A percentile compares a stretch with the other conserved stretches of the same genome.
These are phyloP conservation scores for Globisporangium nagaii DNA, from an alignment of 352 stramenopile genomes.

Conservation along the genomic window DNA sequence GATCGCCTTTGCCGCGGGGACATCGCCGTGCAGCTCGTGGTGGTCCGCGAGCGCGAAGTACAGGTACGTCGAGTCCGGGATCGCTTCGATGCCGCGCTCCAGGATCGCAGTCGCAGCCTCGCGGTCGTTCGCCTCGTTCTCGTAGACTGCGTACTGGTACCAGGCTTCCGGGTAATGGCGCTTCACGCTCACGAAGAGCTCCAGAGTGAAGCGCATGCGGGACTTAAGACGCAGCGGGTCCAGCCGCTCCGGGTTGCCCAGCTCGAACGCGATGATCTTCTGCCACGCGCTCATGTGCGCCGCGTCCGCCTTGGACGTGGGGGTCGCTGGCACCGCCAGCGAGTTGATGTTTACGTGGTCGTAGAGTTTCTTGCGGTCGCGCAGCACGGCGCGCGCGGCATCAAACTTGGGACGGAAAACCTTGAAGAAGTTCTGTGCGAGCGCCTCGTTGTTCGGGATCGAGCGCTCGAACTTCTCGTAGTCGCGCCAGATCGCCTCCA, in stretches of 20 bases:
- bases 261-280: slow-evolving; percentile 74
- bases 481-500: slow-evolving; percentile 82
- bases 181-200: slow-evolving; percentile 75
- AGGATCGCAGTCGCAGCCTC: slow-evolving; percentile 66
- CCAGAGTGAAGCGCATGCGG: slow-evolving; percentile 79
- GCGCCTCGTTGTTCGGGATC: slow-evolving; percentile 85
- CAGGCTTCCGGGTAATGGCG: slow-evolving; percentile 75
- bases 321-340: slow-evolving; percentile 40
- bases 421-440: slow-evolving; percentile 87
- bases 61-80: slow-evolving; percentile 77
- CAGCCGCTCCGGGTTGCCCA: slow-evolving; percentile 73
- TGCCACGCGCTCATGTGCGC: slow-evolving; percentile 72
- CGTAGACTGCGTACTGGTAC: slow-evolving; percentile 83
- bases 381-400: slow-evolving; percentile 63
- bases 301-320: slow-evolving; percentile 25
- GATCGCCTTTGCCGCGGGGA: slow-evolving; percentile 59
- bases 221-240: slow-evolving; percentile 75
- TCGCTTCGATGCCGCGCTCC: slow-evolving; percentile 65
- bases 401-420: slow-evolving; percentile 84
- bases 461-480: slow-evolving; percentile 86
- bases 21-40: slow-evolving; percentile 65
- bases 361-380: slow-evolving; percentile 82
- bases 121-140: slow-evolving; percentile 68
- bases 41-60: slow-evolving; percentile 80
- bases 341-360: slow-evolving; percentile 71